These are phyloP conservation scores for Penicillium sp. DNA, from an alignment of 2,329 filamentous ascomycete genomes.

Conservation along the genomic window DNA sequence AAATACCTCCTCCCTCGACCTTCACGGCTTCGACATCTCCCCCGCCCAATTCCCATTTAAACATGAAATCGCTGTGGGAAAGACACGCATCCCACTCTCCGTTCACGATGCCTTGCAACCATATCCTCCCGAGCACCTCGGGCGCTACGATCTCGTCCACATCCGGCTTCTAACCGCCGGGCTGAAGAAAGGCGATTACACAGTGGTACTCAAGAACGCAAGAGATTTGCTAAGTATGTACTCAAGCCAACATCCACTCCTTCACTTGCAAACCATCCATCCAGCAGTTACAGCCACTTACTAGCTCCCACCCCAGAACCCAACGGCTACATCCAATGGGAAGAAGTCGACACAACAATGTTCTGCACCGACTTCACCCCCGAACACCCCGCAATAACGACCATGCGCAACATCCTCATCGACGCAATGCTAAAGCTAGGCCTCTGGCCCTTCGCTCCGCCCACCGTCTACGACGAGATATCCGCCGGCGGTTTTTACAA, in stretches of 20 bases:
- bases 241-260: not conserved
- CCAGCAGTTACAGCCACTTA: too few relatives aligned
- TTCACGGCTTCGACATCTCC: conserved; percentile 37
- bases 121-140: conserved; percentile 29
- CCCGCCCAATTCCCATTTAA: conserved; percentile 26
- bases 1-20: conserved; percentile 12
- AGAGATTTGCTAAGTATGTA: conserved; percentile 30
- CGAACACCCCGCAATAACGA: conserved; percentile 6
- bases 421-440: conserved; percentile 17
- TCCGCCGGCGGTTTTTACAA: conserved; percentile 7
- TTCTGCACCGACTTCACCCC: conserved; percentile 18
- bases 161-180: conserved; percentile 31
- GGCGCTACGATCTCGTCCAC: conserved; percentile 35
- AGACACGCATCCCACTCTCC: conserved; percentile 5
- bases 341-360: conserved; percentile 24
- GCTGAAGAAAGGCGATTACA: conserved; percentile 26
- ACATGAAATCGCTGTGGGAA: conserved; percentile 13
- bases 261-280: not conserved
- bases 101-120: conserved; percentile 30
- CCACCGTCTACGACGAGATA: conserved; percentile 15
- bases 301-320: conserved; percentile 11
- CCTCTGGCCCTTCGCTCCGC: conserved; percentile 13
- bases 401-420: conserved; percentile 11
- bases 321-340: conserved; percentile 32
- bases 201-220: conserved; percentile 26